Conservation (phyloP, 2,329 filamentous ascomycete species). For the Diplodia scrobiculata region DNA sequence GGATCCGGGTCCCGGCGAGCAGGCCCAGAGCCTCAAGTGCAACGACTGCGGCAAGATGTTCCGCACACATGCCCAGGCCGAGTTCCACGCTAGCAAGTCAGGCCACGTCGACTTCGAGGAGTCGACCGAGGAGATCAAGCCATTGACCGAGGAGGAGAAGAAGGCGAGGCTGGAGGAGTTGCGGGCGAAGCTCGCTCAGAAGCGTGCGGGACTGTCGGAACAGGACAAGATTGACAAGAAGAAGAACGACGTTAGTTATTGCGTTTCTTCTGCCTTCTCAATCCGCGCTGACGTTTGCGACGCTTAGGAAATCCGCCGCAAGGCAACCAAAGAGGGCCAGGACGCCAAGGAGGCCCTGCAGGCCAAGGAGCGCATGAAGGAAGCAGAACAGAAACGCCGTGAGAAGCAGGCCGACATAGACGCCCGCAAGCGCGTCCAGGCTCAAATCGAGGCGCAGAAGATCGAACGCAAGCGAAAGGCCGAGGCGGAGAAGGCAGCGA, state of each 20-base stretch:
- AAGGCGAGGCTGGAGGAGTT: conserved; percentile 75
- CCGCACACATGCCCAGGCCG: conserved; percentile 74
- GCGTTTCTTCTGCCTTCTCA: conserved; percentile 9
- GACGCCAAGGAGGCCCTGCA: conserved; percentile 86
- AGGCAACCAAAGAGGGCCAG: conserved; percentile 85
- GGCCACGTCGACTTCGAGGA: conserved; percentile 69
- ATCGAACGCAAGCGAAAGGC: conserved; percentile 82
- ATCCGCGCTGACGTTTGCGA: conserved; percentile 7
- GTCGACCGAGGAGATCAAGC: conserved; percentile 87
- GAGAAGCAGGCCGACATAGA: conserved; percentile 86
- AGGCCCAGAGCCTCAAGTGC: conserved; percentile 81
- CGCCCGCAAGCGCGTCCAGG: conserved; percentile 85
- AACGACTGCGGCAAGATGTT: conserved; percentile 95
- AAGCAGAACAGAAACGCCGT: conserved; percentile 79
- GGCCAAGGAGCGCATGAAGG: conserved; percentile 88
- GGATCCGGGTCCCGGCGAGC: conserved; percentile 68
- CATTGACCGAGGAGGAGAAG: conserved; percentile 90
- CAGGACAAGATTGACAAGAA: conserved; percentile 80
- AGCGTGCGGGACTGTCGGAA: conserved; percentile 67
- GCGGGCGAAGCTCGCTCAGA: conserved; percentile 69
- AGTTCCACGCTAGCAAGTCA: conserved; percentile 89
- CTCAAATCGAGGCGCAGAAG: conserved; percentile 93
- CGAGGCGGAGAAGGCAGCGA: conserved; percentile 78
- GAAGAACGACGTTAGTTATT: conserved; percentile 70
- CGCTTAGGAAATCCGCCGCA: conserved; percentile 67